Base-by-base conservation (phyloP, 257 asterid genomes). In the Striga asiatica region DNA sequence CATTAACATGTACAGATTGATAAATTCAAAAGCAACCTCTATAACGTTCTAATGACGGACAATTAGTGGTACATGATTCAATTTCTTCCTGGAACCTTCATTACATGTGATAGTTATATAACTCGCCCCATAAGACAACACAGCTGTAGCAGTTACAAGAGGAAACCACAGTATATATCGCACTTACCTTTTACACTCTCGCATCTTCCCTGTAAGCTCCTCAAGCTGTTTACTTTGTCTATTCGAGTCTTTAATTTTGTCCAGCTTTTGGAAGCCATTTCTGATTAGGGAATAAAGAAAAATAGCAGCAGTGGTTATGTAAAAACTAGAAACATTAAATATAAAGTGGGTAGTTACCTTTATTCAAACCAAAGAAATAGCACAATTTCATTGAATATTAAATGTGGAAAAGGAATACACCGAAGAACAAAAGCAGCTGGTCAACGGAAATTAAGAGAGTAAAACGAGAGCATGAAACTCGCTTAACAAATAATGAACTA, bases 201-300 rank as follows among this genome's bases (percentile, higher is more conserved):
- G 78, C 97, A 88, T 88, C 85, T 80, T 85, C 72, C 74, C 95
- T 0, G 97, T 70, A 60, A 88, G 95, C 53, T 88, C 97, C 75
- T 88, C 97, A 59, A 88, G 81, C 78, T 85, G 97, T 69, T 84
- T 88, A 67, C 92, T 88, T 69, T 88, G 95, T 66, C 97, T 82
- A 39, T 56, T 84, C 47, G 97, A 75, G 73, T 88, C 97, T 73
- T 88, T 88, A 59, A 88, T 74, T 74, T 88, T 84, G 66, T 84
- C 97, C 71, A 88, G 80, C 89, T 88, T 88, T 65, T 85, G 95
- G 66, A 88, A 88, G 58, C 97, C 97, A 82, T 88, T 84, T 68
- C 97, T 88, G 78, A 39, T 69, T 7, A 61, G 39, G 23, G 46
- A 54, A 6, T 3, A 62, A 50, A 38, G 17, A 7, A 1, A 16